Evolutionary conservation across 2,329 filamentous ascomycete genomes (phyloP), one percentile per base, ranked within the genome.

Genomic region (Chaetothyriales sp.): DNA sequence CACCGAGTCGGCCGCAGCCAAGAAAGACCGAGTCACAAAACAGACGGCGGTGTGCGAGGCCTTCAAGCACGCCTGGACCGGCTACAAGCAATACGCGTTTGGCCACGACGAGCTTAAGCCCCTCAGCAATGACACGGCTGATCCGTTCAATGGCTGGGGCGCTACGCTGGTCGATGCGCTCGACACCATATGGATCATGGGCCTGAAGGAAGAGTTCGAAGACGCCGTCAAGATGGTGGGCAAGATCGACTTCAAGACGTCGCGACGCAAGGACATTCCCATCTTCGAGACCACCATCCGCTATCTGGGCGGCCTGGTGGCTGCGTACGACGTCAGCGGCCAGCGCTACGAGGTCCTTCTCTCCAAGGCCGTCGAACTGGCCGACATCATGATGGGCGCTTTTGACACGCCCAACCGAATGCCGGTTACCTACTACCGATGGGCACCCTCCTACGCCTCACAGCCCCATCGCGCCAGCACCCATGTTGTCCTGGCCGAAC

Each of bases 321-420:
- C 81, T 42, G 89, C 89, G 5, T 95, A 90, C 64, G 90, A 96
- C 68, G 74, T 95, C 51, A 89, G 84, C 49, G 83, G 78, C 18
- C 79, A 77, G 5, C 72, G 73, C 55, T 47, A 47, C 26, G 68
- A 74, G 18, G 72, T 83, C 20, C 72, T 94, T 9, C 73, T 93
- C 28, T 77, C 81, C 49, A 92, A 93, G 67, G 85, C 87, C 1
- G 73, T 83, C 36, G 83, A 90, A 66, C 76, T 92, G 22, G 87
- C 80, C 42, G 84, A 90, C 60, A 76, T 94, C 53, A 70, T 94
- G 28, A 87, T 89, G 70, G 80, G 83, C 49, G 77, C 84, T 3
- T 94, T 94, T 61, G 87, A 94, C 66, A 95, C 90, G 0, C 89
- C 89, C 0, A 95, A 96, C 65, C 80, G 87, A 59, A 93, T 96